Percentiles rank a stretch among this genome's conserved stretches.
Evolutionary conservation across 2,329 filamentous ascomycete genomes (phyloP).

Genomic region (Ceratocystis albifundus): DNA sequence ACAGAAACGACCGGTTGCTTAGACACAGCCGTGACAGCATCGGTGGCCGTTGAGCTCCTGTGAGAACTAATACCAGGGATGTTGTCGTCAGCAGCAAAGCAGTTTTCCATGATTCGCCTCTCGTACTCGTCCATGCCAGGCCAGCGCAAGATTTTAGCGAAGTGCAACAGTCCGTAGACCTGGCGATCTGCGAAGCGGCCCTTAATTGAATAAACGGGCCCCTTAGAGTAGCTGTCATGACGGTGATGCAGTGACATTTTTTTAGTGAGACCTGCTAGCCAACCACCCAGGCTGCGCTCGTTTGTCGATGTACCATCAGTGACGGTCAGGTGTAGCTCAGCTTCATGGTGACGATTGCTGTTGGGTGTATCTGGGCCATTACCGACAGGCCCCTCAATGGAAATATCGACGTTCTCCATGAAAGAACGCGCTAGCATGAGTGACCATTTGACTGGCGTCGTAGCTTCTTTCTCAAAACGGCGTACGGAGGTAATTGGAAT

Average conservation of each 20-base stretch:
- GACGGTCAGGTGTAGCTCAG: slow-evolving; percentile 24
- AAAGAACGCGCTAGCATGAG: slow-evolving; percentile 52
- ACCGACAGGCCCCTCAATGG: slow-evolving; percentile 33
- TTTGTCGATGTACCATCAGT: slow-evolving; percentile 26
- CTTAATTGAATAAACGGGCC: slow-evolving; percentile 39
- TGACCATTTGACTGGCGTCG: slow-evolving; percentile 54
- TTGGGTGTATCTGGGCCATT: slow-evolving; percentile 1
- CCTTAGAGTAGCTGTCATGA: slow-evolving; percentile 27
- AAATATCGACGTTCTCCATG: slow-evolving; percentile 56
- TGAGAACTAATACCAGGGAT: neutral
- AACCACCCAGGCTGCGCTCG: slow-evolving; percentile 30
- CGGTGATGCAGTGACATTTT: slow-evolving; percentile 34
- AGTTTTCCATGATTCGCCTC: slow-evolving; percentile 39
- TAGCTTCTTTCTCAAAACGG: slow-evolving; percentile 51
- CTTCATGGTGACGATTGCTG: slow-evolving; percentile 3
- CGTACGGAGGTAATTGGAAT: slow-evolving; percentile 47
- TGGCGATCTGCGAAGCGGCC: slow-evolving; percentile 48
- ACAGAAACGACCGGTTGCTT: slow-evolving; percentile 8
- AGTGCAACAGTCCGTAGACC: slow-evolving; percentile 50
- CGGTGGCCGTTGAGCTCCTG: neutral
- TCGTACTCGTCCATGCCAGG: slow-evolving; percentile 46
- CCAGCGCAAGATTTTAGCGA: slow-evolving; percentile 52
- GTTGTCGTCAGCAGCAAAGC: slow-evolving; percentile 24
- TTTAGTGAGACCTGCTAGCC: slow-evolving; percentile 48
- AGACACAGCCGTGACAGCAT: slow-evolving; percentile 5